phyloP scores from a whole-genome alignment of 257 asterid species.

The Cruciata laevipes region DNA sequence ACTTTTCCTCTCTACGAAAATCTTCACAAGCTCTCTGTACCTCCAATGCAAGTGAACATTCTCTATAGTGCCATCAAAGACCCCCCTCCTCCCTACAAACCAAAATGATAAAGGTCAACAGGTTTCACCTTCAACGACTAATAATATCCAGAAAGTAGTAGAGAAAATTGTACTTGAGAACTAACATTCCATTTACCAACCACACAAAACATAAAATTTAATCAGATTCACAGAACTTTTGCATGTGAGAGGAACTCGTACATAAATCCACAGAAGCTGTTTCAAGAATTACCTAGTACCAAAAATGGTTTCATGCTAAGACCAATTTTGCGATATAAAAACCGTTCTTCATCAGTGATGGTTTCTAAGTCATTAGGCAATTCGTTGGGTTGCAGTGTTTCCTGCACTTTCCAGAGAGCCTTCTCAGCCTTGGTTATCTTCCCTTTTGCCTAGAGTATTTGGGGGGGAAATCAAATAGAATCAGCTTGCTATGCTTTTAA shows the following conservation, averaged over 20 bases:
- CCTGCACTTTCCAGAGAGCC: conserved; percentile 51
- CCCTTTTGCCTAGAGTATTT: conserved; percentile 53
- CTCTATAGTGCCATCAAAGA: conserved; percentile 86
- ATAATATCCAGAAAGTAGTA: not conserved
- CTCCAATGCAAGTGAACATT: conserved; percentile 97
- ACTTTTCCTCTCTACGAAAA: conserved; percentile 55
- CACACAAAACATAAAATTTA: not conserved
- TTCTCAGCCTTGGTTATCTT: conserved; percentile 66
- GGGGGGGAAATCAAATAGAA: conserved; percentile 8
- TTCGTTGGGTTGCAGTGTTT: conserved; percentile 49
- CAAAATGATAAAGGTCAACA: conserved; percentile 8
- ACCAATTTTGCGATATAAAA: conserved; percentile 71
- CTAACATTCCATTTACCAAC: not conserved
- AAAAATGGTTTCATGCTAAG: conserved; percentile 84
- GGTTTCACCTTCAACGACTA: conserved; percentile 5
- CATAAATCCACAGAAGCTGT: not conserved
- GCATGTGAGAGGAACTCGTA: not conserved
- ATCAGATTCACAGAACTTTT: not conserved
- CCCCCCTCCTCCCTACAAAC: conserved; percentile 68
- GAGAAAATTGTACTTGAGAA: not conserved
- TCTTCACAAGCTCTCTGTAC: conserved; percentile 82
- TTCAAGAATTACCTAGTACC: conserved; percentile 48
- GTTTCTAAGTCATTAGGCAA: conserved; percentile 83
- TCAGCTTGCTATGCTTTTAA: not conserved
- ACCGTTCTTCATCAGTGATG: conserved; percentile 76